Base-by-base conservation (phyloP, 345 rosid genomes). In the Camelina neglecta region DNA sequence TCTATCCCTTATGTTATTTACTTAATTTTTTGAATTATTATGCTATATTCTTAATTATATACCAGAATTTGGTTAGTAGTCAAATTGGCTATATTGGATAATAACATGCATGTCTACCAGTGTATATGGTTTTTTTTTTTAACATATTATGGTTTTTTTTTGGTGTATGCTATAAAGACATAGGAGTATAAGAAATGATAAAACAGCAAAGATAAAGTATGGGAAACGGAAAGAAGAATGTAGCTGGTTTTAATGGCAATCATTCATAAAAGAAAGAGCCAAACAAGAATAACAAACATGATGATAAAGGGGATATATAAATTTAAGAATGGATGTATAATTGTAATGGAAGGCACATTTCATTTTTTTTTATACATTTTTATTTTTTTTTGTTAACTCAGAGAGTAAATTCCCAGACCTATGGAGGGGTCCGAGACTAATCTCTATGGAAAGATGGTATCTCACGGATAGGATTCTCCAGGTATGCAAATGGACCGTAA, bases 341-440 rank as follows among this genome's bases (percentile, higher is more conserved):
- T 65, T 72, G 81, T 59, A 72, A 66, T 72, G 73, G 74, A 60
- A 78, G 65, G 45, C 51, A 53, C 69, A 72, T 51, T 51, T 31
- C 3, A 21, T 12, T 36, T 11, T n/a, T 8, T 33, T 11, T 11
- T 53, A 10, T 42, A 13, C 18, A 48, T 56, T 12, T 36, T 11
- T n/a, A 21, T 12, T 36, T 11, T n/a, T 18, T 18, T 18, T 18
- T 18, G 18, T 18, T 18, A 18, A 18, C 0, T 18, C 0, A 18
- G 18, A 18, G 18, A 18, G 18, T 18, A 18, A 18, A 18, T 18
- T 0, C 18, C 18, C 18, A 18, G 0, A 18, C 18, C 0, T 18
- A 18, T 18, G 18, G 0, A 18, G 18, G 18, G 18, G 18, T 18
- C 18, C 0, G 18, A 18, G 18, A 18, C 18, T 18, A 18, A 18